phyloP scores from a whole-genome alignment of 148 eudicot species.

The Fagopyrum tataricum region DNA sequence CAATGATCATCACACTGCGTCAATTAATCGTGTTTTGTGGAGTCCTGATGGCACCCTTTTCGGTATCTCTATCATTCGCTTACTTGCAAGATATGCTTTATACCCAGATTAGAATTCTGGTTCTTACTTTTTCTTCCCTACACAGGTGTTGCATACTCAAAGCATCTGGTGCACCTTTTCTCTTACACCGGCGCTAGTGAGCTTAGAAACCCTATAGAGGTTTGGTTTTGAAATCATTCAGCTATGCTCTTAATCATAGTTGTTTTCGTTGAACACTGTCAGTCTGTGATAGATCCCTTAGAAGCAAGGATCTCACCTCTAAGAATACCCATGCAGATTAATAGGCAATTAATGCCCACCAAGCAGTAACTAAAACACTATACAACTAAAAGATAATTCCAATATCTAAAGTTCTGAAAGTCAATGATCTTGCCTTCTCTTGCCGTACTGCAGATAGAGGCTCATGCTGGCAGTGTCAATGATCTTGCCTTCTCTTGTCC shows the following conservation, averaged over 20 bases:
- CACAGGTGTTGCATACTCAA: slow-evolving; percentile 92
- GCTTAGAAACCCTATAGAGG: slow-evolving; percentile 80
- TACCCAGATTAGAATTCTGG: not conserved
- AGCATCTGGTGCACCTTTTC: slow-evolving; percentile 79
- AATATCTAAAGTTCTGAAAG: too few relatives aligned
- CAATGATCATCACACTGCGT: slow-evolving; percentile 47
- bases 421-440: too few relatives aligned
- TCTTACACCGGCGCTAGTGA: slow-evolving; percentile 60
- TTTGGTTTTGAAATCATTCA: slow-evolving; percentile 22
- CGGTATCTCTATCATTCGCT: slow-evolving; percentile 30
- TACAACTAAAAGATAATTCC: too few relatives aligned
- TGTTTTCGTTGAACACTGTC: not conserved
- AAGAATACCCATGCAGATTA: too few relatives aligned
- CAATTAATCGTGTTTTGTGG: slow-evolving; percentile 75
- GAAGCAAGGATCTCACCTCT: too few relatives aligned
- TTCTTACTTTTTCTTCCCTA: not conserved
- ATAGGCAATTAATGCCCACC: too few relatives aligned
- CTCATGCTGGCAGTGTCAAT: slow-evolving; percentile 86
- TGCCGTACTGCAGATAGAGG: slow-evolving; percentile 60
- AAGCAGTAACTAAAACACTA: too few relatives aligned
- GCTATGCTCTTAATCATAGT: not conserved
- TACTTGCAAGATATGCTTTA: not conserved
- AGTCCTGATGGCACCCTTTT: slow-evolving; percentile 69
- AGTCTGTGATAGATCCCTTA: too few relatives aligned
- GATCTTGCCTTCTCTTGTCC: slow-evolving; percentile 86